Evolutionary conservation across 1,284 basidiomycete genomes (phyloP), one percentile per base, ranked within the genome.

Genomic region (Cystobasidium sp.): DNA sequence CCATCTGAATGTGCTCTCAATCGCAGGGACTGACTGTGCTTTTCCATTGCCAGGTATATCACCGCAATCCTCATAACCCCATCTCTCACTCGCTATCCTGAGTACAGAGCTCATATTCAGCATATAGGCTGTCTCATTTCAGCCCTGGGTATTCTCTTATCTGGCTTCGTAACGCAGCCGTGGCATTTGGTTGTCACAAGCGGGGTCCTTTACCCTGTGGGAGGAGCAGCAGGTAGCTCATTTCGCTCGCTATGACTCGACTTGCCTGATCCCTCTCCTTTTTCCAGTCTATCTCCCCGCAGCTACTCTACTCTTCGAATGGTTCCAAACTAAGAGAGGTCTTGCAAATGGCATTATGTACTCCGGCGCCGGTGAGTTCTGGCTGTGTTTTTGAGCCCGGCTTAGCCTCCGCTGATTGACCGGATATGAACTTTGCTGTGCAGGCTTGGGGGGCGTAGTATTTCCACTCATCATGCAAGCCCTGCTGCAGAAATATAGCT

Each of bases 221-320:
- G 79, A 8, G 80, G 80, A 39, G 39, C 59, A 7, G 41, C 44
- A 31, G 31, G 31, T 31, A 31, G 59, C 14, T 39, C 1, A 16
- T 59, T 16, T 16, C 49, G 18, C 16, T 20, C 16, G n/a, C 59
- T 41, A n/a, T 24, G 1, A 62, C 9, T 9, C n/a, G 3, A 31
- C 12, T 12, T 12, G n/a, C 59, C 43, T 20, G 14, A 41, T 12
- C 12, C 59, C 31, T 16, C 31, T 16, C 4, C n/a, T 80, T 80
- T 3, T 22, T 47, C 24, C 41, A 43, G 70, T 53, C 16, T 84
- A 83, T 75, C 76, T 83, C 20, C 83, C 83, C 1, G 82, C 81
- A 62, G 81, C 81, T 1, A 82, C 81, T 1, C 72, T 82, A n/a
- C 61, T 83, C 16, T 82, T 82, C 75, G 82, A 83, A 67, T 83